Base-by-base conservation (phyloP, 441 rosid species). In the Croton setiger region DNA sequence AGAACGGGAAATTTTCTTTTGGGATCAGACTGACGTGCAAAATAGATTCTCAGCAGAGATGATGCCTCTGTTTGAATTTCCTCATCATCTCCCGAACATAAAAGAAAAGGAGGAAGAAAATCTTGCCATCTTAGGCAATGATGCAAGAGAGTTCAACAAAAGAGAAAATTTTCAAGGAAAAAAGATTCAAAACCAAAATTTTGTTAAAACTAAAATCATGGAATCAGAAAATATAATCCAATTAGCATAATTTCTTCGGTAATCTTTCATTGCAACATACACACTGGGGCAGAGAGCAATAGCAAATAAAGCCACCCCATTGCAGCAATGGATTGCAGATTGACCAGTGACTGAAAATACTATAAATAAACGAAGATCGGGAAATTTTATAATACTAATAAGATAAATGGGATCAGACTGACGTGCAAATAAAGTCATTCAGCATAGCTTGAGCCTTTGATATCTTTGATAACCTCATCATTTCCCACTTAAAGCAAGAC, bases 351-450 rank as follows among this genome's bases (percentile, higher is more conserved):
- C 57, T 20, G 4, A 53, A 53, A 20, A 53, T 20, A 53, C 15
- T 53, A 3, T 1, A 21, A 53, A 31, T 53, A 8, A 53, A 27
- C 2, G 5, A 53, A 8, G 4, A 53, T 53, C 5, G 4, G 21
- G 31, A 10, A 53, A 53, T 3, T 5, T 39, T 5, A 7, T 39
- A 27, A 27, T 27, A 27, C 31, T 39, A 5, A 39, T 39, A 7
- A 39, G 7, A 39, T 1, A 39, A 6, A 39, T 5, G 43, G 43
- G 43, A 39, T 39, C 43, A 39, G 43, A 79, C 85, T 81, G 85
- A 86, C 86, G 83, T 84, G 86, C 85, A 86, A 86, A 81, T 64
- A 39, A 37, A 69, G 17, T 65, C 44, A 49, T 53, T 83, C 87
- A 80, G 81, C 84, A 85, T n/a, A 23, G 83, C 70, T 68, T 41